phyloP scores from a whole-genome alignment of 2,329 filamentous ascomycete genomes.

The Aspergillus flavus region DNA sequence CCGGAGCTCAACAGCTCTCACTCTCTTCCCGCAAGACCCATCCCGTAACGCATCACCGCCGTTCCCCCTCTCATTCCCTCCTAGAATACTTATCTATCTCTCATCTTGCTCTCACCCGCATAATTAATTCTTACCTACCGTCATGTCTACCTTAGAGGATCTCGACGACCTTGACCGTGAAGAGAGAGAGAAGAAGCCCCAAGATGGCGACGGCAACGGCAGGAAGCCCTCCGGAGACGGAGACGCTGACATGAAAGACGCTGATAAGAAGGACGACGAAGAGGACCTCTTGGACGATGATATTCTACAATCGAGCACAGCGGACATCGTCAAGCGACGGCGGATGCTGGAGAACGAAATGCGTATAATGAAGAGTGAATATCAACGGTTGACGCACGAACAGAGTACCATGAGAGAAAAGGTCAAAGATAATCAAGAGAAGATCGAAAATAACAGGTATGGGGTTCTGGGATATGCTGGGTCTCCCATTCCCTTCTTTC shows the following conservation, averaged over 20 bases:
- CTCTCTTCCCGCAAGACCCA: conserved; percentile 10
- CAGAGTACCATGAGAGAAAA: conserved; percentile 96
- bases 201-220: conserved; percentile 57
- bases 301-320: conserved; percentile 88
- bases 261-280: conserved; percentile 65
- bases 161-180: conserved; percentile 85
- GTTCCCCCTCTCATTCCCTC: conserved; percentile 4
- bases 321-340: conserved; percentile 89
- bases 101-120: neutral
- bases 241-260: conserved; percentile 92
- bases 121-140: conserved; percentile 2
- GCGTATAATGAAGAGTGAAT: conserved; percentile 98
- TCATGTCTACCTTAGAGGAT: conserved; percentile 89
- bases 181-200: conserved; percentile 69
- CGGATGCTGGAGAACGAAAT: conserved; percentile 96
- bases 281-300: conserved; percentile 89
- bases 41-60: conserved; percentile 12
- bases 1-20: conserved; percentile 32
- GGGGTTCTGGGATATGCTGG: conserved; percentile 3
- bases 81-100: neutral
- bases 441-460: conserved; percentile 98
- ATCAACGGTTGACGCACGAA: conserved; percentile 89
- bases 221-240: conserved; percentile 63
- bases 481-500: neutral
- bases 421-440: conserved; percentile 98